Evolutionary conservation across 331 rosid genomes (phyloP).

Genomic region (Ulmus americana): DNA sequence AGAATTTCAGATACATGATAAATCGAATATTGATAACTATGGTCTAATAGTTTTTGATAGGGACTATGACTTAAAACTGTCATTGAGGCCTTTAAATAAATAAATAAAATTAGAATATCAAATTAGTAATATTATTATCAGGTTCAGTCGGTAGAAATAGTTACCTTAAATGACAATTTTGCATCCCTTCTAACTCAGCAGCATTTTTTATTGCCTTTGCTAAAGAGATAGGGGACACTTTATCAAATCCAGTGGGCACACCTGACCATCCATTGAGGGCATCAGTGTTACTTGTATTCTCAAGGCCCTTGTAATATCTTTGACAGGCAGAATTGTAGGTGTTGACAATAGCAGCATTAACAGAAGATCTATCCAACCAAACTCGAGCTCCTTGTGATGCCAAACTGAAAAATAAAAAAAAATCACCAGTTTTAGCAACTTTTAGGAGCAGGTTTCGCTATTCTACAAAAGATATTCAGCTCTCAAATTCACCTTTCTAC

Average conservation of each 20-base stretch:
- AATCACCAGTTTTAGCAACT: neutral
- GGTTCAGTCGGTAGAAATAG: constrained; percentile 15
- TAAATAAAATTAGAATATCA: constrained; percentile 9
- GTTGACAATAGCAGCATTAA: constrained; percentile 81
- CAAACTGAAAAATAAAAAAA: constrained; percentile 45
- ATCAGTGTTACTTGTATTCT: constrained; percentile 33
- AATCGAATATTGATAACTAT: constrained; percentile 2
- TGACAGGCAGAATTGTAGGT: constrained; percentile 64
- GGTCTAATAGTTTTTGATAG: no score
- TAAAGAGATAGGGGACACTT: constrained; percentile 58
- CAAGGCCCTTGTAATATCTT: constrained; percentile 37
- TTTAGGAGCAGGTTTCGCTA: no score
- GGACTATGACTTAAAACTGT: constrained; percentile 1
- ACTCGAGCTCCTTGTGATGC: constrained; percentile 56
- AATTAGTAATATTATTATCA: neutral
- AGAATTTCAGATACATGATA: neutral
- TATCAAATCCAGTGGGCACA: constrained; percentile 43
- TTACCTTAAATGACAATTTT: constrained; percentile 71
- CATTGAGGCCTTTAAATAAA: constrained; percentile 22
- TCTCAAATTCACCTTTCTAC: constrained; percentile 52
- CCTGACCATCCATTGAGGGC: constrained; percentile 35
- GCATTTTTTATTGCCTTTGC: constrained; percentile 86
- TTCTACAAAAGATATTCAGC: constrained; percentile 4
- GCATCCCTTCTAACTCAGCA: constrained; percentile 84
- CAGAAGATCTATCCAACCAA: constrained; percentile 85